Conservation (phyloP, 768 basidiomycete species). For the Lentinus brumalis region DNA sequence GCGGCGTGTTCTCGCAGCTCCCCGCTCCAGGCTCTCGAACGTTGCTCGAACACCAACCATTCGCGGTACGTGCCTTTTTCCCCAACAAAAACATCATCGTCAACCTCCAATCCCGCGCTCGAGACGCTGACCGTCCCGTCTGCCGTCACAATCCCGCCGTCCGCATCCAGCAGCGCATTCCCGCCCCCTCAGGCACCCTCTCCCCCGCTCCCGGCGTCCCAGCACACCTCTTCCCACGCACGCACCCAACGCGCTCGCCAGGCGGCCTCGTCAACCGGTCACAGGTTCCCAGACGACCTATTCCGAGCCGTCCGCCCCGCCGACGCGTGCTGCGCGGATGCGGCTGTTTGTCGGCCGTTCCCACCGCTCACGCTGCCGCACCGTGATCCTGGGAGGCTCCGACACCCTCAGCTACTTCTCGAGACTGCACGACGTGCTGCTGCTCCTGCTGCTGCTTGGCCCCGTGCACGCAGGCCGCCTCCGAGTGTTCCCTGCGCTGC, state of each 20-base stretch:
- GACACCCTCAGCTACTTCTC: constrained; percentile 2
- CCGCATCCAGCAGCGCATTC: constrained; percentile 12
- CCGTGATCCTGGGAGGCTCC: neutral
- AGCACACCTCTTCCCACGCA: too few relatives aligned
- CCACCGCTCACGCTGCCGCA: constrained; percentile 7
- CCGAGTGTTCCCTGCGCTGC: too few relatives aligned
- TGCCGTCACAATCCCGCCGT: neutral
- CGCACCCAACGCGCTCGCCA: neutral
- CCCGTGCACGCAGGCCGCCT: too few relatives aligned
- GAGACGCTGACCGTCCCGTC: neutral
- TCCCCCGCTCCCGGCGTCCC: constrained; percentile 1
- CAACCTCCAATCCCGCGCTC: neutral
- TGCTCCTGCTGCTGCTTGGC: neutral
- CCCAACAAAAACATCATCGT: too few relatives aligned
- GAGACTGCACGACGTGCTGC: neutral
- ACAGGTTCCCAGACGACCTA: constrained; percentile 12
- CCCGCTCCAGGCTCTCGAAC: neutral
- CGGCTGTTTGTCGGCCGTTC: constrained; percentile 18
- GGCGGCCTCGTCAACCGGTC: neutral
- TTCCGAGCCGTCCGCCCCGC: neutral
- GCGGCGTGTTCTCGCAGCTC: constrained; percentile 1
- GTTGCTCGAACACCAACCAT: too few relatives aligned
- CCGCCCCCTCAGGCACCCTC: constrained; percentile 13
- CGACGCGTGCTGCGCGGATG: neutral
- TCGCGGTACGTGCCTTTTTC: too few relatives aligned